Base-by-base conservation (phyloP, 139 green algal species). In the Ettlia oleoabundans region DNA sequence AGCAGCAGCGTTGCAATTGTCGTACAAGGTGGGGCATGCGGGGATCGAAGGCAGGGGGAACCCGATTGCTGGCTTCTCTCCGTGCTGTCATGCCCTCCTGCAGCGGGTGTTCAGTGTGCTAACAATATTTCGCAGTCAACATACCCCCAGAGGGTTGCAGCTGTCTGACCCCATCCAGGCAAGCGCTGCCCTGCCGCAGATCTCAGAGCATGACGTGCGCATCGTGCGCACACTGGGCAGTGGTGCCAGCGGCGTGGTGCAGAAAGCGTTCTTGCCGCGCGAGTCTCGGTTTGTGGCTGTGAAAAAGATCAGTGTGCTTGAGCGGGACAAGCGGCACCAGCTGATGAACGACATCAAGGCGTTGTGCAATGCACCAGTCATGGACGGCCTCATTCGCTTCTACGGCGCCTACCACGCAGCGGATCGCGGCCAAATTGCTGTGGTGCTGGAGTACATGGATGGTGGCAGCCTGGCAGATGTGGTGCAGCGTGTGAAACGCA, bases 371-470 rank as follows among this genome's bases (percentile, higher is more conserved):
- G 84, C 87, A 1, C 88, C 84, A 2, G 40, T 85, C 4, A 61
- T 90, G 18, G 81, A 88, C 2, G 92, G 92, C 7, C 88, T 97
- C 13, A 87, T 97, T 10, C 64, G 82, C 1, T 97, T 98, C 78
- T 86, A 87, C 33, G 94, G 94, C 24, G 94, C 94, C 4, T 98
- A 94, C 90, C 87, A 93, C 30, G 88, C 90, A n/a, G 88, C 90
- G 7, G 92, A 94, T 37, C 86, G 85, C 4, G 92, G 92, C 28
- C 89, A 94, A 83, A 94, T 98, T 32, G 91, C 88, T 0, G 93
- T 99, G 43, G 94, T 98, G 43, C 86, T 99, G 32, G 95, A 99
- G 84, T 98, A 98, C 89, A 97, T 99, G 95, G 94, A 99, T 82
- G 96, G 91, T 0, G 96, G 96, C 18, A 97, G 92, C 0, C 87